Conservation (phyloP, 495 filamentous ascomycete species). For the Penicillium roqueforti region DNA sequence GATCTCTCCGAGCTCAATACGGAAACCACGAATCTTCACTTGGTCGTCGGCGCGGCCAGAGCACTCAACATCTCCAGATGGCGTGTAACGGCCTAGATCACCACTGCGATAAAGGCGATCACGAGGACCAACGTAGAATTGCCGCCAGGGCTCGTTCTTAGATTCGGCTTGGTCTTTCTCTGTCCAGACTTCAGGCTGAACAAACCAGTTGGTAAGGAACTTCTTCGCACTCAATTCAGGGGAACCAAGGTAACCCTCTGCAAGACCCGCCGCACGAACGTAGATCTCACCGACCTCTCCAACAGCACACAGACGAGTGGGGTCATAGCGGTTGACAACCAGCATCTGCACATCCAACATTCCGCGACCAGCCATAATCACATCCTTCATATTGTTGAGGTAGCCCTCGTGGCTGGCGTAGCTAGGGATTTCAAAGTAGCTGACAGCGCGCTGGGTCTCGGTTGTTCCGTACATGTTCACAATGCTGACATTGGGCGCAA, state of each 20-base stretch:
- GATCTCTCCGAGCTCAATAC: conserved; percentile 93
- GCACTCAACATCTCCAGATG: conserved; percentile 69
- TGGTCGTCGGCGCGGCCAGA: conserved; percentile 83
- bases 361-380: conserved; percentile 81
- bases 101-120: conserved; percentile 85
- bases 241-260: conserved; percentile 79
- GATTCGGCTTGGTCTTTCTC: conserved; percentile 53
- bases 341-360: conserved; percentile 94
- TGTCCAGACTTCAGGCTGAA: conserved; percentile 69
- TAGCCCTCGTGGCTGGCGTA: conserved; percentile 60
- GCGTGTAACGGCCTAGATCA: conserved; percentile 72
- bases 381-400: conserved; percentile 68
- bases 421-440: conserved; percentile 80
- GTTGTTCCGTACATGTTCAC: conserved; percentile 93
- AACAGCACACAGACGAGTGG: conserved; percentile 65
- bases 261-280: conserved; percentile 81
- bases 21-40: conserved; percentile 93
- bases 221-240: conserved; percentile 69
- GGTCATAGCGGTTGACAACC: conserved; percentile 78
- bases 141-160: conserved; percentile 60
- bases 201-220: conserved; percentile 88
- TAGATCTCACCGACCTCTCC: conserved; percentile 88
- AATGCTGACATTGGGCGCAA: conserved; percentile 76
- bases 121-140: conserved; percentile 76
- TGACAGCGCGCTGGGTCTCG: conserved; percentile 83